Base-by-base conservation (phyloP, 2,329 filamentous ascomycete species). In the Coniochaeta sp. region DNA sequence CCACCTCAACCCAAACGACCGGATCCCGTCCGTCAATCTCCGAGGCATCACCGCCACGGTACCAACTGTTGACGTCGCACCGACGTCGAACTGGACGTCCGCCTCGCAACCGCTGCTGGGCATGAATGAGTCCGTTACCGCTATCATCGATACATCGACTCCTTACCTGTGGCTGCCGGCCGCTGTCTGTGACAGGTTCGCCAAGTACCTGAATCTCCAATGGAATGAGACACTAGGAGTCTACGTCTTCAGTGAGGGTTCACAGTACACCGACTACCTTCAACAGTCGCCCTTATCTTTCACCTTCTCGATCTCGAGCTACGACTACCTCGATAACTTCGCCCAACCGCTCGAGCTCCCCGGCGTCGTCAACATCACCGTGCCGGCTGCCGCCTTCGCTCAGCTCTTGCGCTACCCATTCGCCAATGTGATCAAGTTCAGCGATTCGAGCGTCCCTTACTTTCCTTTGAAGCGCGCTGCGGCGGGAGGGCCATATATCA, bases 101-200 rank as follows among this genome's bases (percentile, higher is more conserved):
- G 65, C 70, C 3, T 71, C 72, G 1, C 63, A 70, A 10, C 59
- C 72, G 6, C 69, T 84, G 22, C 77, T 77, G 1, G 68, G 67
- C 24, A 81, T 79, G 72, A 75, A 78, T 59, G 74, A 77, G 50
- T 75, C 79, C 2, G 77, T 82, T 40, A 74, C 72, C 8, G 82
- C 83, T 24, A 67, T 83, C 58, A 81, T 90, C 60, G 87, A 90
- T 68, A 86, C 83, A 62, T 83, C 85, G 0, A 83, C 86, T 1
- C 83, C 86, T 1, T 86, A 83, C 64, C 72, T 89, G 4, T 89
- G 83, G 81, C 75, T 89, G 4, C 87, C 87, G 0, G 70, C 78
- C 32, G 66, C 70, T 3, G 76, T 88, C 16, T 91, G 89, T 70
- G 77, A 86, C 58, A 78, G 78, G 2, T 90, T 92, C 65, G 88